Evolutionary conservation across 2,329 filamentous ascomycete genomes (phyloP).

Genomic region (Periconia sp.): DNA sequence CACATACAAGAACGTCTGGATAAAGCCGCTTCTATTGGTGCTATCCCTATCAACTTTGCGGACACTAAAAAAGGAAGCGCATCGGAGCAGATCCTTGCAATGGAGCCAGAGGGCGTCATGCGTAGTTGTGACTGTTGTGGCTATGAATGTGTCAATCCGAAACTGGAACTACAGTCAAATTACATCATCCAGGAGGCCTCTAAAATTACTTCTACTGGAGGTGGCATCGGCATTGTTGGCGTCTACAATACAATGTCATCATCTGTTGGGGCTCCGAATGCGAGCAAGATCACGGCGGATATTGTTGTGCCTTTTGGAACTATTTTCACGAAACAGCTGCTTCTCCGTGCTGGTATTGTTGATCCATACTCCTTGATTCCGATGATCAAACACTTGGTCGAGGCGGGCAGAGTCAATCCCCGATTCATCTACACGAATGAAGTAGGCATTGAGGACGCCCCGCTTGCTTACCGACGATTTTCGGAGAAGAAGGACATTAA

Average conservation of each 20-base stretch:
- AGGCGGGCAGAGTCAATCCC: slow-evolving; percentile 11
- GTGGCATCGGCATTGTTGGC: slow-evolving; percentile 33
- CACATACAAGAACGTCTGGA: slow-evolving; percentile 16
- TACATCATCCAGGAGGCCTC: slow-evolving; percentile 11
- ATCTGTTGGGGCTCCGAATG: slow-evolving; percentile 5
- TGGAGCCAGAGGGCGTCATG: too few species aligned
- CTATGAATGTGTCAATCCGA: too few species aligned
- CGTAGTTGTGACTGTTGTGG: too few species aligned
- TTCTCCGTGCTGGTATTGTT: too few species aligned
- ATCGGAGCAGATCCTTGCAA: too few species aligned
- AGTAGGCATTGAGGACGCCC: slow-evolving; percentile 18
- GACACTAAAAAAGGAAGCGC: too few species aligned
- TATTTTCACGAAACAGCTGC: too few species aligned
- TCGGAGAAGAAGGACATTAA: slow-evolving; percentile 15
- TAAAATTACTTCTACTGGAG: slow-evolving; percentile 24
- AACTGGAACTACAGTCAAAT: background rate
- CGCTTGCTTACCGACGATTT: slow-evolving; percentile 15
- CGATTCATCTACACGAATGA: slow-evolving; percentile 9
- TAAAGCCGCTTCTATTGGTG: slow-evolving; percentile 11
- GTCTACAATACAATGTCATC: slow-evolving; percentile 11
- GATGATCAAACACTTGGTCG: slow-evolving; percentile 8
- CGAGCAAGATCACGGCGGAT: too few species aligned
- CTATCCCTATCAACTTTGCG: too few species aligned
- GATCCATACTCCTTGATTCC: too few species aligned
- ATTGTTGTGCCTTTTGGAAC: too few species aligned